Evolutionary conservation across 2,329 filamentous ascomycete species (phyloP), one percentile per base, ranked within the genome.

Genomic region (Trichoderma aggressivum): DNA sequence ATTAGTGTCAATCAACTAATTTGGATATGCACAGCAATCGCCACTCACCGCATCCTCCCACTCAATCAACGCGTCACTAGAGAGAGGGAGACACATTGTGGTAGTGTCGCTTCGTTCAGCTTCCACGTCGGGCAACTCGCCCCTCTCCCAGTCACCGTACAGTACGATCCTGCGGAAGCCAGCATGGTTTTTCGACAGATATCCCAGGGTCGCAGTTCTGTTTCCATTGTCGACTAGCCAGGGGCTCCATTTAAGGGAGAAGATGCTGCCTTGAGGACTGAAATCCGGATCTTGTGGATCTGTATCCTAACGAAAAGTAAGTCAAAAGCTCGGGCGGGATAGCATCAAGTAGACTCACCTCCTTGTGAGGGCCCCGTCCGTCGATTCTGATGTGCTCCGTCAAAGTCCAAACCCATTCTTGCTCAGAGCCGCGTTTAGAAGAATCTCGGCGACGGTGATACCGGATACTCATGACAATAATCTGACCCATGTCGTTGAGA

Each of bases 111-210:
- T 72, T 21, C 78, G 72, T 30, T 82, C 82, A 1, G 87, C 76
- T 1, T 78, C 73, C 2, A 88, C 70, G 1, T 75, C 73, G 1
- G 85, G 82, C 1, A 79, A 72, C 18, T 81, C 63, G 3, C 81
- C 80, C 43, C 75, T 77, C 1, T 74, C 73, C 82, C 82, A 84
- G 0, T 77, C 58, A 0, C 75, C 76, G 2, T 78, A 72, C 21
- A 89, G 75, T 0, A 83, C 83, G 59, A 89, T 74, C 53, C 81
- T 81, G 21, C 87, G 83, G 74, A 89, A 89, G 1, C 87, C 87
- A 58, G 89, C 82, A 70, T 88, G 84, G 73, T 86, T 85, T 43
- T 80, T 81, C 1, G 85, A 79, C 11, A 86, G 77, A 73, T 87
- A 88, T 0, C 86, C 85, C 4, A 90, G 71, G 1, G 86, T 81